Evolutionary conservation across 306 rosid species (phyloP).

Genomic region (Mucuna pruriens): DNA sequence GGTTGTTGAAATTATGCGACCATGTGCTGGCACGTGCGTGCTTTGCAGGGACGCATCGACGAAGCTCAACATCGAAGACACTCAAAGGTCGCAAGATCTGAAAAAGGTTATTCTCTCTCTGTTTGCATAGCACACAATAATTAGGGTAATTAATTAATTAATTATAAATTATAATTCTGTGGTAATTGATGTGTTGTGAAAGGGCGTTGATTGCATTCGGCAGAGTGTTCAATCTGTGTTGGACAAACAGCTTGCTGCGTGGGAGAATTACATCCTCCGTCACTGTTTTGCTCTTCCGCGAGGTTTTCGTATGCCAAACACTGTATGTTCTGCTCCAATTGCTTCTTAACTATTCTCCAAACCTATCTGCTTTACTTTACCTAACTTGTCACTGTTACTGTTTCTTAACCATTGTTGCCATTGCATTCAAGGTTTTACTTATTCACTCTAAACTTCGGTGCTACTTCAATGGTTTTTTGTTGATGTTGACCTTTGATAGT

Average conservation of each 20-base stretch:
- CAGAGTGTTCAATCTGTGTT: slow-evolving; percentile 57
- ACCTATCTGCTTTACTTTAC: neutral
- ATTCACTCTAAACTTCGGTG: neutral
- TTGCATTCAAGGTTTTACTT: neutral
- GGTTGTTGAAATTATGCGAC: neutral
- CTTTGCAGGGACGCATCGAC: slow-evolving; percentile 67
- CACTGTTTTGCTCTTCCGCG: slow-evolving; percentile 78
- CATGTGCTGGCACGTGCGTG: neutral
- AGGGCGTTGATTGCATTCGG: slow-evolving; percentile 67
- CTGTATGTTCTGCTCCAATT: slow-evolving; percentile 49
- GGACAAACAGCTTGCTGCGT: slow-evolving; percentile 64
- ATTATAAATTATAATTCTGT: neutral
- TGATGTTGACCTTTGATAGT: too few species aligned
- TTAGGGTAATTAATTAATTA: neutral
- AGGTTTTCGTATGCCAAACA: slow-evolving; percentile 63
- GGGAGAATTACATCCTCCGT: slow-evolving; percentile 77
- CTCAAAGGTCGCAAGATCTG: slow-evolving; percentile 67
- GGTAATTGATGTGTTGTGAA: neutral
- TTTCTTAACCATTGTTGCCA: neutral
- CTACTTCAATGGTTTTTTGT: neutral
- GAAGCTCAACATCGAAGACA: slow-evolving; percentile 48
- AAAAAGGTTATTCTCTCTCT: slow-evolving; percentile 46
- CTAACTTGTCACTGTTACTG: neutral
- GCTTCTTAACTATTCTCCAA: neutral
- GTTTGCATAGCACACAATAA: neutral